A percentile compares a stretch with the other conserved stretches of the same genome.
Evolutionary conservation across 768 basidiomycete genomes (phyloP).

Genomic region (Agrocybe pediades): DNA sequence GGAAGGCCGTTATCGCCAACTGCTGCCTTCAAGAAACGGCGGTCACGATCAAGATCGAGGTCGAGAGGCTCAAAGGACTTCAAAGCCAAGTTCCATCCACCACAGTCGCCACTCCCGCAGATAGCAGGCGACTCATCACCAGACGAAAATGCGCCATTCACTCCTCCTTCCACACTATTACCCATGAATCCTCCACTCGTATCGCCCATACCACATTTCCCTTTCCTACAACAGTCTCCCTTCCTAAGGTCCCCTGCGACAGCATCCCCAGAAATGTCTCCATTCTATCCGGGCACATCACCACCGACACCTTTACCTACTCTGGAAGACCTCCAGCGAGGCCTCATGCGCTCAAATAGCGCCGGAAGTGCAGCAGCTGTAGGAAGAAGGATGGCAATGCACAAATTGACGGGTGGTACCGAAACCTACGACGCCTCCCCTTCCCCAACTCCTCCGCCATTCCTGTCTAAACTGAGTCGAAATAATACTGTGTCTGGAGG

Average conservation of each 20-base stretch:
- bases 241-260: slow-evolving; percentile 56
- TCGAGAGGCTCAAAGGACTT: slow-evolving; percentile 78
- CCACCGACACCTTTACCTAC: slow-evolving; percentile 74
- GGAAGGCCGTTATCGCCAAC: slow-evolving; percentile 48
- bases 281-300: slow-evolving; percentile 66
- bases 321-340: slow-evolving; percentile 75
- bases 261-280: slow-evolving; percentile 52
- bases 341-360: slow-evolving; percentile 88
- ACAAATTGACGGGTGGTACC: slow-evolving; percentile 79
- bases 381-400: slow-evolving; percentile 72
- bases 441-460: slow-evolving; percentile 52
- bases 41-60: slow-evolving; percentile 76
- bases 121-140: slow-evolving; percentile 71
- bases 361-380: slow-evolving; percentile 79
- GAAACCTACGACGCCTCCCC: slow-evolving; percentile 67
- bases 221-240: slow-evolving; percentile 41
- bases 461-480: slow-evolving; percentile 47
- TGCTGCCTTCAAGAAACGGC: slow-evolving; percentile 56
- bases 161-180: slow-evolving; percentile 34
- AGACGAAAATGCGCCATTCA: slow-evolving; percentile 50
- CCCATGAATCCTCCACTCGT: slow-evolving; percentile 40
- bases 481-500: slow-evolving; percentile 86
- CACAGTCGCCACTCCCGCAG: slow-evolving; percentile 49
- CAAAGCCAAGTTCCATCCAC: slow-evolving; percentile 56
- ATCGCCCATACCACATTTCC: slow-evolving; percentile 56